Conservation (phyloP, 306 rosid genomes). For the Vigna hirtella region DNA sequence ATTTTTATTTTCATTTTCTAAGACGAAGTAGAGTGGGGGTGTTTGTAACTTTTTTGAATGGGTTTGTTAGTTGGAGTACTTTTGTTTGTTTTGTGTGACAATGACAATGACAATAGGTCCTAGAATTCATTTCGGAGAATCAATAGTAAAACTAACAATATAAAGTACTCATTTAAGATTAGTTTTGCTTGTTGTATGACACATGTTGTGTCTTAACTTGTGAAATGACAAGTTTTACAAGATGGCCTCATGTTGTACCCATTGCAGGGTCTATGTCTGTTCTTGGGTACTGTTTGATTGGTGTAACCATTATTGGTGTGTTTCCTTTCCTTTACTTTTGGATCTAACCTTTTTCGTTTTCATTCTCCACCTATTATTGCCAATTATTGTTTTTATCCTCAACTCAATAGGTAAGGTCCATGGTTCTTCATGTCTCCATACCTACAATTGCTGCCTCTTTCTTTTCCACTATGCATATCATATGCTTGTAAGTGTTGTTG, state of each 20-base stretch:
- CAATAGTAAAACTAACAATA: constrained; percentile 13
- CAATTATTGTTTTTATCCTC: constrained; percentile 62
- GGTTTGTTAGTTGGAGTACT: constrained; percentile 26
- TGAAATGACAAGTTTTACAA: constrained; percentile 48
- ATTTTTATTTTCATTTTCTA: not conserved
- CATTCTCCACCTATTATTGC: constrained; percentile 55
- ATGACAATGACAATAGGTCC: not conserved
- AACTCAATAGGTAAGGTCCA: constrained; percentile 32
- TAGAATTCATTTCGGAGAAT: constrained; percentile 3
- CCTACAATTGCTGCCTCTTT: constrained; percentile 22
- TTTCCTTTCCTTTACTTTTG: constrained; percentile 42
- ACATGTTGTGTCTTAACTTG: constrained; percentile 49
- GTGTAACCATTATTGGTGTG: constrained; percentile 42
- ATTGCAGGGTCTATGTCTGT: constrained; percentile 19
- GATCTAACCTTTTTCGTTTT: constrained; percentile 55
- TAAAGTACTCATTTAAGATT: constrained; percentile 29
- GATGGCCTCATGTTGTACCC: constrained; percentile 2
- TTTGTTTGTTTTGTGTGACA: constrained; percentile 21
- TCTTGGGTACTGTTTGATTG: constrained; percentile 46
- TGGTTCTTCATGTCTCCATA: constrained; percentile 34
- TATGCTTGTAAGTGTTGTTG: constrained; percentile 30
- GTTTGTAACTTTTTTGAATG: constrained; percentile 14
- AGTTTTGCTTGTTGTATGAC: constrained; percentile 41
- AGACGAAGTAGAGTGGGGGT: not conserved
- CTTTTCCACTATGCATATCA: constrained; percentile 22